Evolutionary conservation across 2,329 filamentous ascomycete genomes (phyloP).

Genomic region (Alternaria postmessia): DNA sequence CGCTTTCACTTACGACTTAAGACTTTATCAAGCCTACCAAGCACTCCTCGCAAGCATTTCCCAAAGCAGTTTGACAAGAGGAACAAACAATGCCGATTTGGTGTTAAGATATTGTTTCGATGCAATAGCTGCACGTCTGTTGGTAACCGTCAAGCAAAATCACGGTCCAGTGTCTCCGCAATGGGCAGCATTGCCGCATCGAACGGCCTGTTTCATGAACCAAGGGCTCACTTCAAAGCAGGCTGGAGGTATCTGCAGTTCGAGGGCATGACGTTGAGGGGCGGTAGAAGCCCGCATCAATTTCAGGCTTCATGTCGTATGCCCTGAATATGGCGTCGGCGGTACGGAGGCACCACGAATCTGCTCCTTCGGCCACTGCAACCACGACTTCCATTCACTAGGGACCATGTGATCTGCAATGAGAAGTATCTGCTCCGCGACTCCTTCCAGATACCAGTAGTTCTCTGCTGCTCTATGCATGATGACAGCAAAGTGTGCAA

Average conservation of each 20-base stretch:
- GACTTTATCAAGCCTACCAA: background rate
- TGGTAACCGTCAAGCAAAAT: background rate
- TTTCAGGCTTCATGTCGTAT: background rate
- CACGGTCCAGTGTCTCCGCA: background rate
- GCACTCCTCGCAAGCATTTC: slow-evolving; percentile 16
- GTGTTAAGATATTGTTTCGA: background rate
- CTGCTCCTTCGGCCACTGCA: slow-evolving; percentile 41
- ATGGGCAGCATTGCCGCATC: background rate
- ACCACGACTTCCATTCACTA: slow-evolving; percentile 36
- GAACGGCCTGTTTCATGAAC: background rate
- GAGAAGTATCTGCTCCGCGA: slow-evolving; percentile 35
- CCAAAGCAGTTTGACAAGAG: slow-evolving; percentile 1
- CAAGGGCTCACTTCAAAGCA: background rate
- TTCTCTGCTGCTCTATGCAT: slow-evolving; percentile 29
- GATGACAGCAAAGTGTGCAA: slow-evolving; percentile 49
- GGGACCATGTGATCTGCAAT: slow-evolving; percentile 37
- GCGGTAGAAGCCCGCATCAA: background rate
- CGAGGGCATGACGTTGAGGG: background rate
- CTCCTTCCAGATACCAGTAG: slow-evolving; percentile 39
- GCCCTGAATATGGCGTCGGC: slow-evolving; percentile 9
- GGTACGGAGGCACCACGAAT: slow-evolving; percentile 17
- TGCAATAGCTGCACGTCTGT: background rate
- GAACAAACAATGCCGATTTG: background rate
- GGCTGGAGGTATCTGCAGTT: background rate
- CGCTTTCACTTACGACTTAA: slow-evolving; percentile 2